Conservation (phyloP, 441 rosid genomes). For the Mallotus japonicus region DNA sequence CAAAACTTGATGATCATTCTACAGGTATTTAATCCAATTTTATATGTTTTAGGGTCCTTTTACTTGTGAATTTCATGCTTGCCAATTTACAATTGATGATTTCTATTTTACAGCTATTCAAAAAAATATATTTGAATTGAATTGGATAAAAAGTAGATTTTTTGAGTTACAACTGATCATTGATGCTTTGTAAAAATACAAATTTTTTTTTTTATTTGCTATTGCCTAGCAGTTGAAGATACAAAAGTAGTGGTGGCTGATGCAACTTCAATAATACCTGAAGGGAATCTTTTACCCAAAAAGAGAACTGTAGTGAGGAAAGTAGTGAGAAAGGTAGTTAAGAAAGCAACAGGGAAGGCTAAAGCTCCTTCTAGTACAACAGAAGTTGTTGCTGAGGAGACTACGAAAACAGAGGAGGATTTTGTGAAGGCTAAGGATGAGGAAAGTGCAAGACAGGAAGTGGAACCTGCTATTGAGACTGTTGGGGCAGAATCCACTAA, state of each 20-base stretch:
- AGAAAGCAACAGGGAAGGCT: constrained; percentile 32
- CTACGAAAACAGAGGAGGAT: constrained; percentile 22
- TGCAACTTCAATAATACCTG: constrained; percentile 27
- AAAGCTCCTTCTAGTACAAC: constrained; percentile 28
- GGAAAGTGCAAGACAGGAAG: constrained; percentile 19
- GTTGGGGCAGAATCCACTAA: constrained; percentile 12
- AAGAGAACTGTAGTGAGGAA: constrained; percentile 30
- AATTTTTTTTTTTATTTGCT: background rate
- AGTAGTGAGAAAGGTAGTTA: constrained; percentile 30
- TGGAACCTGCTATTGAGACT: constrained; percentile 19
- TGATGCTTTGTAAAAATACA: background rate
- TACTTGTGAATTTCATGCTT: background rate
- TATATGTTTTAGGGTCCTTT: background rate
- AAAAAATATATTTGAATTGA: background rate
- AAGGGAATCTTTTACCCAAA: constrained; percentile 29
- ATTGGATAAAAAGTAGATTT: background rate
- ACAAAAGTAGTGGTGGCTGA: constrained; percentile 19
- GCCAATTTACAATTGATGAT: background rate
- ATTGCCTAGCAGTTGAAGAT: constrained; percentile 30
- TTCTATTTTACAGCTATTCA: background rate
- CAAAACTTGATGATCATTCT: constrained; percentile 26
- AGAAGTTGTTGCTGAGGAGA: constrained; percentile 24
- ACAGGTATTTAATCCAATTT: constrained; percentile 26
- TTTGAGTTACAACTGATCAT: background rate
- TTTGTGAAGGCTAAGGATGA: constrained; percentile 14